A percentile compares a stretch with the other conserved stretches of the same genome.
phyloP scores from a whole-genome alignment of 768 basidiomycete genomes.

The Boletus huronensis region DNA sequence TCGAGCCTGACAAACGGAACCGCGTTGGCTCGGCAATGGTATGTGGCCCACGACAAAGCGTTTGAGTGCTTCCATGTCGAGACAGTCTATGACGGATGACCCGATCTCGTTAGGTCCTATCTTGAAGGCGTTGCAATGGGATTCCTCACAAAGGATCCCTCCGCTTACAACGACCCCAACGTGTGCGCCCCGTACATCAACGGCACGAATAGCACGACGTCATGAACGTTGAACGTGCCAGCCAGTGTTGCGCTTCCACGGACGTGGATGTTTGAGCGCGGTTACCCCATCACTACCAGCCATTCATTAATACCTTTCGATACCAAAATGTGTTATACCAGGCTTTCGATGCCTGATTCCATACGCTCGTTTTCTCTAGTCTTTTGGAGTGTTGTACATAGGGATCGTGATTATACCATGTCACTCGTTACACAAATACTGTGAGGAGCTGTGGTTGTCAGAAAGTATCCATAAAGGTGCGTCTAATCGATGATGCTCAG shows the following conservation, averaged over 20 bases:
- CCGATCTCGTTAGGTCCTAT: conserved; percentile 54
- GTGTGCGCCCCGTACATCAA: conserved; percentile 59
- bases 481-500: conserved; percentile 70
- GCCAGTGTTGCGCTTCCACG: too few species aligned
- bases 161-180: conserved; percentile 48
- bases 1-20: conserved; percentile 46
- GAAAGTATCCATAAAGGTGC: background rate
- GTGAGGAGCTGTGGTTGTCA: background rate
- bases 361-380: background rate
- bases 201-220: conserved; percentile 8
- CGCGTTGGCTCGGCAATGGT: conserved; percentile 60
- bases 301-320: background rate
- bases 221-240: conserved; percentile 5
- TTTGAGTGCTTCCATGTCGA: background rate
- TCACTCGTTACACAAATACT: background rate
- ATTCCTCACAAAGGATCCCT: conserved; percentile 62
- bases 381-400: background rate
- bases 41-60: conserved; percentile 9
- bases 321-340: background rate
- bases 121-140: conserved; percentile 55
- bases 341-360: background rate
- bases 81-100: background rate
- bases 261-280: background rate
- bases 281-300: background rate
- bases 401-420: background rate